Evolutionary conservation across 2,329 filamentous ascomycete genomes (phyloP).

Genomic region (Penicillium corylophilum): DNA sequence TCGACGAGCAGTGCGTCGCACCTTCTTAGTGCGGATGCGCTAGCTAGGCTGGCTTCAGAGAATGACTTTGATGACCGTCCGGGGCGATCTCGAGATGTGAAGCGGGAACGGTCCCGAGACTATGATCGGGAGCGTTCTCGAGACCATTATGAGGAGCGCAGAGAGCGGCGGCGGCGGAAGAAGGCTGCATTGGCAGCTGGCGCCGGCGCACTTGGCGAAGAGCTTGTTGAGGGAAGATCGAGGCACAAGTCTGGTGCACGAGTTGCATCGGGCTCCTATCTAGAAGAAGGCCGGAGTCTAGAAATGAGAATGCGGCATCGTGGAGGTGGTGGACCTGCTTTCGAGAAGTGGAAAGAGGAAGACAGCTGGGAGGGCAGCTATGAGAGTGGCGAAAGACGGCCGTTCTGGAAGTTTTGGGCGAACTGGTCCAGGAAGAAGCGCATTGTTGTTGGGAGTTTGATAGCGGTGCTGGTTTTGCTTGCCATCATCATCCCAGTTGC

Average conservation of each 20-base stretch:
- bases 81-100: slow-evolving; percentile 26
- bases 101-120: slow-evolving; percentile 39
- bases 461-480: slow-evolving; percentile 55
- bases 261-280: slow-evolving; percentile 67
- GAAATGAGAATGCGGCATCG: slow-evolving; percentile 51
- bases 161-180: slow-evolving; percentile 29
- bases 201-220: slow-evolving; percentile 14
- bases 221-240: slow-evolving; percentile 30
- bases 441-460: slow-evolving; percentile 55
- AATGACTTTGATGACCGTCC: slow-evolving; percentile 54
- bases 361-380: slow-evolving; percentile 27
- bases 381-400: slow-evolving; percentile 32
- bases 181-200: slow-evolving; percentile 22
- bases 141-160: slow-evolving; percentile 27
- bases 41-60: slow-evolving; percentile 65
- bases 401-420: slow-evolving; percentile 37
- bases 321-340: slow-evolving; percentile 28
- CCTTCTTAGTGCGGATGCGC: slow-evolving; percentile 53
- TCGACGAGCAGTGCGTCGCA: slow-evolving; percentile 45
- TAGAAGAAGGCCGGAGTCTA: slow-evolving; percentile 62
- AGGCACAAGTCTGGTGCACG: slow-evolving; percentile 55
- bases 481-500: slow-evolving; percentile 68
- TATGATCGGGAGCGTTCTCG: slow-evolving; percentile 33
- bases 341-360: slow-evolving; percentile 53
- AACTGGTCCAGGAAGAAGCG: slow-evolving; percentile 39